These are phyloP conservation scores for Herpetomonas tarakana DNA, from an alignment of 208 protist genomes.

Conservation along the genomic window DNA sequence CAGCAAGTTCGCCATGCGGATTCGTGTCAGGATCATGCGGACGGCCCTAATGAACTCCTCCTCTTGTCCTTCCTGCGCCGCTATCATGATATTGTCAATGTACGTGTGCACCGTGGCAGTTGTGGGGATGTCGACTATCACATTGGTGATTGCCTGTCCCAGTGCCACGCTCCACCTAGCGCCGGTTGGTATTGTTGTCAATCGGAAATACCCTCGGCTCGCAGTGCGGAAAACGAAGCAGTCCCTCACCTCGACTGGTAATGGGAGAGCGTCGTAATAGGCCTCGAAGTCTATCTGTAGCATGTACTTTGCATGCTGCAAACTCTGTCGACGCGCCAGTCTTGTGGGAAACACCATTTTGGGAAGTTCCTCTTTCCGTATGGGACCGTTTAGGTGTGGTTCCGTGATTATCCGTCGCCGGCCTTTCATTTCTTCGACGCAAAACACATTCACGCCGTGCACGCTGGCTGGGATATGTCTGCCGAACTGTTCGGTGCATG, in stretches of 20 bases:
- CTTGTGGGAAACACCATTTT: not conserved
- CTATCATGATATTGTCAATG: constrained; percentile 21
- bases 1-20: constrained; percentile 13
- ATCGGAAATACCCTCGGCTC: not conserved
- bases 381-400: constrained; percentile 1
- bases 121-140: constrained; percentile 15
- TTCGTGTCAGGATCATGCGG: constrained; percentile 9
- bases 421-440: constrained; percentile 3
- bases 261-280: constrained; percentile 3
- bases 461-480: not conserved
- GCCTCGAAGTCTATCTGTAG: constrained; percentile 6
- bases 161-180: constrained; percentile 13
- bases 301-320: constrained; percentile 3
- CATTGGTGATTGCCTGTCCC: constrained; percentile 13
- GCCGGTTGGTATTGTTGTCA: constrained; percentile 3
- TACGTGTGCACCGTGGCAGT: constrained; percentile 14
- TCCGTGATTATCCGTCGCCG: constrained; percentile 5
- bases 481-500: not conserved
- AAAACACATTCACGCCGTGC: constrained; percentile 2
- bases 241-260: not conserved
- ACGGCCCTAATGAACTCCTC: constrained; percentile 11
- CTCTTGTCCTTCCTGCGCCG: constrained; percentile 13
- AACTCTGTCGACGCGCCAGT: not conserved
- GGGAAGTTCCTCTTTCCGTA: not conserved
- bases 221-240: constrained; percentile 5